phyloP scores from a whole-genome alignment of 2,329 filamentous ascomycete species.

The Podosphaera xanthii region DNA sequence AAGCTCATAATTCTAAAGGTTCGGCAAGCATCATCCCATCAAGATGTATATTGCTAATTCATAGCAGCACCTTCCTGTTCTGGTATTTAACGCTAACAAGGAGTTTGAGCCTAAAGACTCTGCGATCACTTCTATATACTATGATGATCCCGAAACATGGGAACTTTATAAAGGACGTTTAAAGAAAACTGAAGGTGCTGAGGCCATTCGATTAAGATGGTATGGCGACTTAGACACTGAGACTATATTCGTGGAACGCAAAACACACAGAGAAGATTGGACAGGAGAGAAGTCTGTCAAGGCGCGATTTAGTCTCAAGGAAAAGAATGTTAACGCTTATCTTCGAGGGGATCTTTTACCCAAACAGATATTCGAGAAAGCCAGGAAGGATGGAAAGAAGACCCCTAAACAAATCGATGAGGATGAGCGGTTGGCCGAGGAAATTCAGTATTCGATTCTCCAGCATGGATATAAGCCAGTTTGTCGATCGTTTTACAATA shows the following conservation, averaged over 20 bases:
- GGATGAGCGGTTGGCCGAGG: constrained; percentile 68
- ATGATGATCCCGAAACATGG: constrained; percentile 84
- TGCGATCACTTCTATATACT: constrained; percentile 96
- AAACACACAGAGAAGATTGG: constrained; percentile 97
- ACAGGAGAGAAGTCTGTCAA: constrained; percentile 98
- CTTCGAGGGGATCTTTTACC: constrained; percentile 67
- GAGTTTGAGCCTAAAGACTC: constrained; percentile 80
- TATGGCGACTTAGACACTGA: constrained; percentile 92
- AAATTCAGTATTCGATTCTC: constrained; percentile 83
- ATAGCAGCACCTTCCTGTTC: constrained; percentile 61
- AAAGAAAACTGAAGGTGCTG: constrained; percentile 94
- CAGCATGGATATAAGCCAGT: constrained; percentile 73
- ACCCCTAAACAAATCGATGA: constrained; percentile 75
- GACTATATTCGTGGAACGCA: constrained; percentile 89
- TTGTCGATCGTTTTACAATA: constrained; percentile 91
- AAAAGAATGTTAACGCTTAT: constrained; percentile 92
- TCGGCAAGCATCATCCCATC: background rate
- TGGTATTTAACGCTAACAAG: constrained; percentile 94
- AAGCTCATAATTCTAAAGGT: constrained; percentile 91
- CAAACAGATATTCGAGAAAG: constrained; percentile 83
- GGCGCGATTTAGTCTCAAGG: constrained; percentile 81
- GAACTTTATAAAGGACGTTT: constrained; percentile 82
- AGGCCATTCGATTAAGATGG: constrained; percentile 90
- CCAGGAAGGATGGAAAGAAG: constrained; percentile 86
- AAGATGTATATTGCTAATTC: background rate